Conservation (phyloP, 2,329 filamentous ascomycete species). For the Alternaria gaisen region DNA sequence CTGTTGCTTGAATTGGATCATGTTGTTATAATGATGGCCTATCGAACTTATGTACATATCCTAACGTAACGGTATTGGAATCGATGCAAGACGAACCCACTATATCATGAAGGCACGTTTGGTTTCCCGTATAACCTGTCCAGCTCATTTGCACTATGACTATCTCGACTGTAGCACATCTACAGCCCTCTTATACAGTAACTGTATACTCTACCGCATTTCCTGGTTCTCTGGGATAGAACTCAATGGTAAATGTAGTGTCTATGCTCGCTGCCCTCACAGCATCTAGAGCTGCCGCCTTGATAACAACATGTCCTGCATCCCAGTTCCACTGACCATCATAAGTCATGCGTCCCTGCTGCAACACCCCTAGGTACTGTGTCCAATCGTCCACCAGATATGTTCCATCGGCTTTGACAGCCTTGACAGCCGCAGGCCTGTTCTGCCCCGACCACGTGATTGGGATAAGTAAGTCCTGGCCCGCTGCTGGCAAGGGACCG, state of each 20-base stretch:
- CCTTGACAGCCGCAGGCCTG: conserved; percentile 62
- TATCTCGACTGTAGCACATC: neutral
- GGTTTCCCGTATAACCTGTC: neutral
- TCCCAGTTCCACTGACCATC: conserved; percentile 63
- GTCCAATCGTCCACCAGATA: conserved; percentile 68
- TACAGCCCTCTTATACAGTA: conserved; percentile 38
- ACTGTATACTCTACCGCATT: conserved; percentile 62
- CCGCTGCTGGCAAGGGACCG: conserved; percentile 45
- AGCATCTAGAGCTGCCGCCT: conserved; percentile 54
- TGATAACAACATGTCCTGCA: conserved; percentile 58
- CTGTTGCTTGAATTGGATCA: neutral
- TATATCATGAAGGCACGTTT: neutral
- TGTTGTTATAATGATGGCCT: neutral
- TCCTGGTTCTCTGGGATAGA: conserved; percentile 61
- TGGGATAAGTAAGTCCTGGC: conserved; percentile 59
- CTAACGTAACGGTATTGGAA: neutral
- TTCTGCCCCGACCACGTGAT: conserved; percentile 62
- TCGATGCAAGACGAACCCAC: neutral
- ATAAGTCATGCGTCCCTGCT: conserved; percentile 60
- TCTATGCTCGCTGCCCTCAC: conserved; percentile 57
- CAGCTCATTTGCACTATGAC: neutral
- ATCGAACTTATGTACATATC: neutral
- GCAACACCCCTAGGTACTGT: conserved; percentile 60
- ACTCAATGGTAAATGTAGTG: conserved; percentile 64
- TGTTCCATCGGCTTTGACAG: conserved; percentile 58